Conservation (phyloP, 352 stramenopile genomes). For the Globisporangium echinulatum region DNA sequence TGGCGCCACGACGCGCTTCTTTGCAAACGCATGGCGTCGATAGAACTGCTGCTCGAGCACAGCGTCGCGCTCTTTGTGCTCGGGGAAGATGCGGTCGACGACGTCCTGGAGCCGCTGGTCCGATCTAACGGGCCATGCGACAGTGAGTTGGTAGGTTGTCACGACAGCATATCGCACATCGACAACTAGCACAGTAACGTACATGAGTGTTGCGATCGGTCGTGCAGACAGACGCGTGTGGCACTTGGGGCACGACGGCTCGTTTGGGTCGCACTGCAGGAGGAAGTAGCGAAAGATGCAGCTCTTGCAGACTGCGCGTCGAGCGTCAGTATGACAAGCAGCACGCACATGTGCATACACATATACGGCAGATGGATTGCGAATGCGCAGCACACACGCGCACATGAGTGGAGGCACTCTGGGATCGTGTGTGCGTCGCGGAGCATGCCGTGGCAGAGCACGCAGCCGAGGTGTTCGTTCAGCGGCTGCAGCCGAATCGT, state of each 20-base stretch:
- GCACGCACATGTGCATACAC: not conserved
- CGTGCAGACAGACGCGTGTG: constrained; percentile 42
- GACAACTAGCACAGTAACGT: constrained; percentile 4
- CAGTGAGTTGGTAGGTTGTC: not conserved
- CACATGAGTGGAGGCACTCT: constrained; percentile 81
- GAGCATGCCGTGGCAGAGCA: constrained; percentile 59
- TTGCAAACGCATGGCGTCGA: constrained; percentile 43
- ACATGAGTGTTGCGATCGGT: constrained; percentile 64
- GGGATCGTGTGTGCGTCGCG: constrained; percentile 75
- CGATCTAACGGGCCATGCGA: constrained; percentile 21
- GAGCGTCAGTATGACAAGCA: not conserved
- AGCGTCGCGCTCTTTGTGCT: constrained; percentile 45
- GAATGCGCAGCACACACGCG: constrained; percentile 4
- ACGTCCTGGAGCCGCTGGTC: constrained; percentile 71
- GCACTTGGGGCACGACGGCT: constrained; percentile 52
- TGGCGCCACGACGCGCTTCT: constrained; percentile 13
- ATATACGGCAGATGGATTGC: not conserved
- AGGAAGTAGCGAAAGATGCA: constrained; percentile 80
- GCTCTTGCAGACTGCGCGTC: constrained; percentile 67
- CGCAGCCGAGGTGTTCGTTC: constrained; percentile 59
- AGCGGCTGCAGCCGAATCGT: constrained; percentile 42
- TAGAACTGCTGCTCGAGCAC: constrained; percentile 59
- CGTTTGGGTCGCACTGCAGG: constrained; percentile 40
- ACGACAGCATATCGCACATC: not conserved
- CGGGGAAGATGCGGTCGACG: constrained; percentile 68